Evolutionary conservation across 78 protist species (phyloP), one percentile per base, ranked within the genome.

Genomic region (Speleostelium caveatum): DNA sequence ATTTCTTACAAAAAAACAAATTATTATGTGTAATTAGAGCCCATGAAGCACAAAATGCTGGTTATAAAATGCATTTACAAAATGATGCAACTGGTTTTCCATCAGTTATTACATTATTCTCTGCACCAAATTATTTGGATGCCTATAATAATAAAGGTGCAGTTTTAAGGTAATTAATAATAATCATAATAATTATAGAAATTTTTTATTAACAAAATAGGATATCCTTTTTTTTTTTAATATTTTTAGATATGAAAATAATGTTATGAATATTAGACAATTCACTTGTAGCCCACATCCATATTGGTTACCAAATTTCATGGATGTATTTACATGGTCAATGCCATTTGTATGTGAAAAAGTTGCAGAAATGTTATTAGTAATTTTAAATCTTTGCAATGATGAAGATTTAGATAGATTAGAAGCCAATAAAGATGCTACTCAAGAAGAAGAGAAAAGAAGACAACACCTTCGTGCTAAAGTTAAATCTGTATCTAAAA

Each of bases 71-170:
- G 97, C 96, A 97, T 77, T 51, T 61, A 49, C 93, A 91, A 86
- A 71, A 69, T 68, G 93, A 68, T 35, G 67, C 89, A 3, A 98
- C 96, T 32, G 96, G 96, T 26, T 98, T 99, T 86, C 99, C 99
- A 42, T 75, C 99, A 17, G 98, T 98, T 42, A 99, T 99, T 59
- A 98, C 99, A 16, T 45, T 99, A 42, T 99, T 99, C 72, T 97
- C 99, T 17, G 99, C 99, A 1, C 99, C 99, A 33, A 98, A 99
- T 91, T 99, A 99, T 85, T 94, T 97, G 60, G 99, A 98, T 73
- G 88, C 95, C 17, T 99, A 98, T 83, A 86, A 93, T 72, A 99
- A 99, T 93, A 98, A 98, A 93, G 99, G 96, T 42, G 78, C 94
- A 41, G 90, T 93, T 30, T 61, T 86, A 72, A 86, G 89, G 55